These are phyloP conservation scores for Calocybe cyanea DNA, from an alignment of 768 basidiomycete genomes.

Conservation along the genomic window DNA sequence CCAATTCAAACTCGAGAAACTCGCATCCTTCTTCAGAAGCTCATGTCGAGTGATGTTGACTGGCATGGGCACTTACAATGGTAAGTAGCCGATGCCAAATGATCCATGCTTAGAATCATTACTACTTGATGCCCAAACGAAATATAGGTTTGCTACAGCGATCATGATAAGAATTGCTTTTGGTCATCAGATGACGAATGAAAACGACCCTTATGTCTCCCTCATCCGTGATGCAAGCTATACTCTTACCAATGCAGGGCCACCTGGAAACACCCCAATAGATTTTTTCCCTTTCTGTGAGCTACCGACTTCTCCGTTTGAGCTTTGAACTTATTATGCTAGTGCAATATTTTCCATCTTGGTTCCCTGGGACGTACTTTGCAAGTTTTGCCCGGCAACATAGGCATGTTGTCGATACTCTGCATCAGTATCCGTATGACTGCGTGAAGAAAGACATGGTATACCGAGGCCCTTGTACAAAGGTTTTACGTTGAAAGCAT, in stretches of 20 bases:
- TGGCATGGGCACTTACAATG: not conserved
- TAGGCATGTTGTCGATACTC: conserved; percentile 8
- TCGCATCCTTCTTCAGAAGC: not conserved
- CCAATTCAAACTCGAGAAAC: not conserved
- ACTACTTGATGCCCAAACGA: not conserved
- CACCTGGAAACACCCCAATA: conserved; percentile 10
- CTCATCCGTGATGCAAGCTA: conserved; percentile 6
- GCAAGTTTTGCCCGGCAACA: conserved; percentile 15
- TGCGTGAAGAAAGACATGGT: conserved; percentile 31
- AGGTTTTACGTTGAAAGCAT: no score
- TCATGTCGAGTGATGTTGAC: not conserved
- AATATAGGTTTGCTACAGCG: conserved; percentile 13
- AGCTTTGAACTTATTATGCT: not conserved
- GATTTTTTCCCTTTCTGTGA: conserved; percentile 17
- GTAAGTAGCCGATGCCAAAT: not conserved
- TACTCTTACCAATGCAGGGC: conserved; percentile 3
- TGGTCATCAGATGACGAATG: conserved; percentile 13
- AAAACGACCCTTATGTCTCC: conserved; percentile 13
- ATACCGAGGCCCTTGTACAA: not conserved
- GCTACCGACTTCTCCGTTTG: not conserved
- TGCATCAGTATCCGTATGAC: conserved; percentile 28
- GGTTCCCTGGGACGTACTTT: conserved; percentile 29
- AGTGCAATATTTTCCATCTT: conserved; percentile 29
- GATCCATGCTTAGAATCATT: not conserved
- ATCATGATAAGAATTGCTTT: conserved; percentile 14